A percentile compares a stretch with the other conserved stretches of the same genome.
phyloP scores from a whole-genome alignment of 371 early-diverging fungal species.

The Circinella minor region DNA sequence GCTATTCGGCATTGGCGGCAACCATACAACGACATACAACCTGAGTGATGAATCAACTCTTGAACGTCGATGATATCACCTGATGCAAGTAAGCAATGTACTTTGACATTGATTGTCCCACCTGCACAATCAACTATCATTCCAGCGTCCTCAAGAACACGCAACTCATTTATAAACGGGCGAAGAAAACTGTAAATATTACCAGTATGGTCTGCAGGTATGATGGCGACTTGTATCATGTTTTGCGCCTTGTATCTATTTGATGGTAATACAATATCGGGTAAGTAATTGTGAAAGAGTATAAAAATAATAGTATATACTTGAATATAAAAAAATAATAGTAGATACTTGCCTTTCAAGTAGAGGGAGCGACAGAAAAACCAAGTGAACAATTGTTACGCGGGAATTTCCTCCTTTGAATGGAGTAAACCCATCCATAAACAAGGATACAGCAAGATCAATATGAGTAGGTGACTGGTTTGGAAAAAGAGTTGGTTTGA shows the following conservation, averaged over 20 bases:
- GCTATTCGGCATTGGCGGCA: too few species aligned
- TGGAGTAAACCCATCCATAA: constrained; percentile 14
- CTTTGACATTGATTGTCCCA: background rate
- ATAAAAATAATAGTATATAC: too few species aligned
- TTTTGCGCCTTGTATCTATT: constrained; percentile 12
- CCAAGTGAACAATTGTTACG: constrained; percentile 10
- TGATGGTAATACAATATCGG: too few species aligned
- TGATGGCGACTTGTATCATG: constrained; percentile 11
- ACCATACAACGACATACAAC: too few species aligned
- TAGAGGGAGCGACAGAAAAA: constrained; percentile 4
- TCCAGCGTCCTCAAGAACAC: constrained; percentile 1
- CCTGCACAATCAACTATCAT: constrained; percentile 2
- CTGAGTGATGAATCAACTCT: too few species aligned
- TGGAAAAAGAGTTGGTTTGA: background rate
- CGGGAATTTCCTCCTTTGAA: background rate
- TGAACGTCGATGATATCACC: background rate
- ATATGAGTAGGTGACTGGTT: background rate
- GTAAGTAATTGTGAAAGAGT: too few species aligned
- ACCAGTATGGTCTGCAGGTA: background rate
- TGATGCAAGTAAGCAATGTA: background rate
- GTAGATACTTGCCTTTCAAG: constrained; percentile 3
- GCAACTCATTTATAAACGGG: background rate
- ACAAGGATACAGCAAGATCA: constrained; percentile 6
- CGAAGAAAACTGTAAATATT: constrained; percentile 1
- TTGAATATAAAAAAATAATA: too few species aligned